Base-by-base conservation (phyloP, 768 basidiomycete species). In the Mycena sanguinolenta region DNA sequence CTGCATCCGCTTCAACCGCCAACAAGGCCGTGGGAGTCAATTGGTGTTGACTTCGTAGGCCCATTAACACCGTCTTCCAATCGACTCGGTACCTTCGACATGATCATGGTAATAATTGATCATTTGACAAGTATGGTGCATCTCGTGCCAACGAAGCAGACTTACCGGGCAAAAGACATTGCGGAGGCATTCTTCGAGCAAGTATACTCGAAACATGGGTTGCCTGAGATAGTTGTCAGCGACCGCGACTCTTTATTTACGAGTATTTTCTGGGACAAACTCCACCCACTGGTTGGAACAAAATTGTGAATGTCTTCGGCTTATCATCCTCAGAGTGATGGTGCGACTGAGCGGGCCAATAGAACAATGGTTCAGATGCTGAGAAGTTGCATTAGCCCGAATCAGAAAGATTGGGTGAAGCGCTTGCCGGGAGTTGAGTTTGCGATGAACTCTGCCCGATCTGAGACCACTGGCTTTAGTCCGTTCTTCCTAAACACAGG, bases 31-130 rank as follows among this genome's bases (percentile, higher is more conserved):
- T 82, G 80, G 79, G 60, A 76, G 5, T 69, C 74, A 0, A 80
- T 84, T 1, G 77, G 74, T 0, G 78, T 84, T 16, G 82, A 84
- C 61, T 83, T 83, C 49, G 66, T 83, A 0, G 82, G 77, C 0
- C 78, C 77, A 0, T 55, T 84, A 0, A 80, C 80, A 0, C 27
- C 25, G 0, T 63, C 75, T n/a, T 65, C 71, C 17, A 65, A 74
- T 0, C 58, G 75, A 2, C 44, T 49, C 3, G 69, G 69, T 7
- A 1, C 17, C 2, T 65, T 70, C 25, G 63, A 70, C 59, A 75
- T 73, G 65, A 57, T 79, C 3, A 42, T 65, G 6, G 71, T 70
- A 0, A 72, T 80, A 8, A 78, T 74, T 10, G 76, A 74, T 27
- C 69, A 58, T 50, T 54, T 75, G 0, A 61, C 63, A 6, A 59